Conservation (phyloP, 495 filamentous ascomycete genomes). For the Penicillium daleae region DNA sequence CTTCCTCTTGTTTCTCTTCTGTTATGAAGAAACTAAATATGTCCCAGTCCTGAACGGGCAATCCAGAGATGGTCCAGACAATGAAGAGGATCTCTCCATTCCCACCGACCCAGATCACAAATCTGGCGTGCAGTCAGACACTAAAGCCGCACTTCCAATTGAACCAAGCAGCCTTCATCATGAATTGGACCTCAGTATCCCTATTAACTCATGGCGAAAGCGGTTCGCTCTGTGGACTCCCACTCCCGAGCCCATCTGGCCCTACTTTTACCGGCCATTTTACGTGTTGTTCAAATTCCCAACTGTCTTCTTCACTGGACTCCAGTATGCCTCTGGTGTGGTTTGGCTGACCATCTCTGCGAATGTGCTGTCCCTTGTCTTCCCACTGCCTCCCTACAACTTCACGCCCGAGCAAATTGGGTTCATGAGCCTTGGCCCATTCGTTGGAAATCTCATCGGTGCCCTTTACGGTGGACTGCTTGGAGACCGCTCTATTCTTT, state of each 20-base stretch:
- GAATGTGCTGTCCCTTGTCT: slow-evolving; percentile 35
- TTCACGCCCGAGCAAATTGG: slow-evolving; percentile 48
- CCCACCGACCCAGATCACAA: slow-evolving; percentile 4
- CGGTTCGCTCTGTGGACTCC: slow-evolving; percentile 31
- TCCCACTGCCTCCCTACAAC: slow-evolving; percentile 45
- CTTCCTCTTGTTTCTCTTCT: slow-evolving; percentile 31
- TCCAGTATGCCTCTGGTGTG: slow-evolving; percentile 45
- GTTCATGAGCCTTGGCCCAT: slow-evolving; percentile 42
- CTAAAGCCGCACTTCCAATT: slow-evolving; percentile 8
- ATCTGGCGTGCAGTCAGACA: not conserved
- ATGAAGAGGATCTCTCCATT: not conserved
- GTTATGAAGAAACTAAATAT: slow-evolving; percentile 46
- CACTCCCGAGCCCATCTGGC: slow-evolving; percentile 39
- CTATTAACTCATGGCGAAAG: slow-evolving; percentile 30
- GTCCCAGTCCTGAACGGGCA: slow-evolving; percentile 27
- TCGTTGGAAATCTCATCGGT: slow-evolving; percentile 47
- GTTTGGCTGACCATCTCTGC: slow-evolving; percentile 41
- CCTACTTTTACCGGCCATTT: slow-evolving; percentile 41
- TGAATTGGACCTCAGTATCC: slow-evolving; percentile 33
- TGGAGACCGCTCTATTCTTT: slow-evolving; percentile 45
- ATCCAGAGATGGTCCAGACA: not conserved
- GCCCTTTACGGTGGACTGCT: slow-evolving; percentile 41
- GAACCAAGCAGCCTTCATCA: slow-evolving; percentile 22
- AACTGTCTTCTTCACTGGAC: slow-evolving; percentile 42
- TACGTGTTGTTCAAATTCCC: slow-evolving; percentile 38